A percentile compares a stretch with the other conserved stretches of the same genome.
Conservation (phyloP, 805 yeast species). For the Starmerella tilneyi region DNA sequence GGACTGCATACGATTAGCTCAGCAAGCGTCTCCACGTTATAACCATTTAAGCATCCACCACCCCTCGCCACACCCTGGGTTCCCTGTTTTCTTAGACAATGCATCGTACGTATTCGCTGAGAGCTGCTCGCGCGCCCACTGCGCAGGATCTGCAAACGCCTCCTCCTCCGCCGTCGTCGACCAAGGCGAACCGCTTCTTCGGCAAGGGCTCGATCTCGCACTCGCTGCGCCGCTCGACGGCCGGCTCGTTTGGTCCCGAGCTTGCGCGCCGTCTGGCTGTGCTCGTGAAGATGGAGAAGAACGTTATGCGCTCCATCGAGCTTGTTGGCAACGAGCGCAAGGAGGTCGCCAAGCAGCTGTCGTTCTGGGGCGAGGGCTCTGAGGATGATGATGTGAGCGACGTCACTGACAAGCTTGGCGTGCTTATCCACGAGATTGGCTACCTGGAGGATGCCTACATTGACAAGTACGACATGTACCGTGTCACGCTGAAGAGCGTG, state of each 20-base stretch:
- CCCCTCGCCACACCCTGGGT: constrained; percentile 3
- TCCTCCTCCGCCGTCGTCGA: constrained; percentile 88
- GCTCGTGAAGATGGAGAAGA: constrained; percentile 91
- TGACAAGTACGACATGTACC: constrained; percentile 96
- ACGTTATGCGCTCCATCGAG: constrained; percentile 88
- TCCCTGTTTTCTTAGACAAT: constrained; percentile 33
- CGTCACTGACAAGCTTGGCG: constrained; percentile 95
- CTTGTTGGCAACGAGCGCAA: constrained; percentile 87
- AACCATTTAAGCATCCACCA: constrained; percentile 12
- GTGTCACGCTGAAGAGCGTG: constrained; percentile 86
- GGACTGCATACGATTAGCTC: constrained; percentile 20
- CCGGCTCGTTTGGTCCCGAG: constrained; percentile 92
- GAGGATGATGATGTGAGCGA: constrained; percentile 96
- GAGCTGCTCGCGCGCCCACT: constrained; percentile 93
- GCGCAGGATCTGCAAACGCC: constrained; percentile 91
- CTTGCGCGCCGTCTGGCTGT: constrained; percentile 83
- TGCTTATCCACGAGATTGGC: constrained; percentile 87
- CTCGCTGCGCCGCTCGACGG: constrained; percentile 59
- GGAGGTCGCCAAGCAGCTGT: constrained; percentile 93
- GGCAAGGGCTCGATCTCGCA: constrained; percentile 55
- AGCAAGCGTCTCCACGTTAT: constrained; percentile 19
- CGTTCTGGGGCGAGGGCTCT: constrained; percentile 88
- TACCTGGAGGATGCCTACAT: constrained; percentile 97
- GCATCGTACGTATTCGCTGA: constrained; percentile 98
- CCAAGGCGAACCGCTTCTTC: constrained; percentile 74